Conservation (phyloP, 2,329 filamentous ascomycete species). For the Diaporthe helianthi region DNA sequence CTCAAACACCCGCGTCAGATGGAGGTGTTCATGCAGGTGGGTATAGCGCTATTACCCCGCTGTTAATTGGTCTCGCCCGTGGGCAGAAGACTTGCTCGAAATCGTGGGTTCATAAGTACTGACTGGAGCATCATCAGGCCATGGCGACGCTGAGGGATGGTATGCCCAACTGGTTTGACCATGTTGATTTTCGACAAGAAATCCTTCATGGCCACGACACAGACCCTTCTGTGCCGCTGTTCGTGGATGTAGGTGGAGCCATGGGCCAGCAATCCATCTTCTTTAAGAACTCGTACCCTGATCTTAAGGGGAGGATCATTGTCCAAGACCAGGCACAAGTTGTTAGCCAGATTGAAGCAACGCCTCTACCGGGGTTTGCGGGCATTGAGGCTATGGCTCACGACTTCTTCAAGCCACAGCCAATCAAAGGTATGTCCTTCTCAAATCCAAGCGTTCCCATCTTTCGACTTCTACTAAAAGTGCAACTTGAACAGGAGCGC, state of each 20-base stretch:
- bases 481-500: not conserved
- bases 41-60: not conserved
- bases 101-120: too few relatives aligned
- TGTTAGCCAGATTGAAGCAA: not conserved
- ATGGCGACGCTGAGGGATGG: conserved; percentile 12
- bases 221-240: not conserved
- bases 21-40: conserved; percentile 6
- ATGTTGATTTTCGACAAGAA: conserved; percentile 9
- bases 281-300: not conserved
- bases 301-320: not conserved
- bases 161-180: conserved; percentile 4
- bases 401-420: conserved; percentile 5
- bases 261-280: conserved; percentile 3
- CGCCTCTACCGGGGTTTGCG: not conserved
- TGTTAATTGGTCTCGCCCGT: too few relatives aligned
- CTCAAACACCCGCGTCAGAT: not conserved
- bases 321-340: conserved; percentile 7
- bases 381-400: conserved; percentile 5
- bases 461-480: not conserved
- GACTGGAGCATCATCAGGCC: not conserved
- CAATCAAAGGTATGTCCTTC: not conserved
- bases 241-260: not conserved
- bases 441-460: not conserved
- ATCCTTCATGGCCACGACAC: not conserved
- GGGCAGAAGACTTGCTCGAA: too few relatives aligned